Evolutionary conservation across 257 asterid species (phyloP), one percentile per base, ranked within the genome.

Genomic region (Solanum chilense): DNA sequence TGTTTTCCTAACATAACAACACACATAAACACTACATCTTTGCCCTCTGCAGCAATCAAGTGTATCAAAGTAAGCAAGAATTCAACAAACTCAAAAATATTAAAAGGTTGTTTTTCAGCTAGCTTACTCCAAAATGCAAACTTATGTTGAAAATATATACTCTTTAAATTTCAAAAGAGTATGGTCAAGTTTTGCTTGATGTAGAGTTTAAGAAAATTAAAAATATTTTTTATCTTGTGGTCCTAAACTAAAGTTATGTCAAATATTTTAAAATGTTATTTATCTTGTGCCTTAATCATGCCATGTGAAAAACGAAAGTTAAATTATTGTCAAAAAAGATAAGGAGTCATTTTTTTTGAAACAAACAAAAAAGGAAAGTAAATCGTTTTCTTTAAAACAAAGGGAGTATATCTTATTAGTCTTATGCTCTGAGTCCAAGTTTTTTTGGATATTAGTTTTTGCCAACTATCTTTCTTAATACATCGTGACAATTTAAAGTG

Each of bases 341-440:
- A 49, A 49, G 0, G 3, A 49, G 1, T 49, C 58, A 49, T 49
- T 49, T 3, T 15, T 14, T 49, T 49, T 15, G 9, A 49, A 49
- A 49, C 21, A 15, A 49, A 49, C 58, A 7, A 47, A 47, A 47
- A 47, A 47, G 3, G 7, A 47, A 47, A 47, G 58, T 0, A 47
- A 47, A 18, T 14, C 20, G 5, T 47, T 14, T 47, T 42, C 15
- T 47, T 47, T 45, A 14, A 47, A 47, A 47, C 20, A 47, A 47
- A 47, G 56, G 58, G 3, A 47, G 58, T 47, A 5, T 47, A 14
- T 86, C 77, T 64, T 62, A 83, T 16, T 18, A 16, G 58, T 85
- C 81, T 88, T 89, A 86, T 83, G 90, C 87, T 86, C 88, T 83
- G 86, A 88, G 86, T 86, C 85, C 58, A 68, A 62, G 20, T 31